Base-by-base conservation (phyloP, 306 rosid genomes). In the Castanea mollissima region DNA sequence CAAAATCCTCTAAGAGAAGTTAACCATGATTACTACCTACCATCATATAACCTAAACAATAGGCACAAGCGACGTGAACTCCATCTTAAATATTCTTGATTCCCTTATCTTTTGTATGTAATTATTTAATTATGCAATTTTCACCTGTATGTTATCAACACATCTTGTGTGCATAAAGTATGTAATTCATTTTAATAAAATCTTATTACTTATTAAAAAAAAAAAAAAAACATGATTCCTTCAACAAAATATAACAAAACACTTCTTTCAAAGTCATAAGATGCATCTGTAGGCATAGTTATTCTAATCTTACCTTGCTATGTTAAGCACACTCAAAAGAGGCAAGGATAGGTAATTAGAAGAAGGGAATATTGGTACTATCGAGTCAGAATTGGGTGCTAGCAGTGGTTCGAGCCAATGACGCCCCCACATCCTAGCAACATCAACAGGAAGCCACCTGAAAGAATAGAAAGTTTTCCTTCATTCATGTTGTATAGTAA, bases 351-450 rank as follows among this genome's bases (percentile, higher is more conserved):
- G 87, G 85, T 88, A 92, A 74, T 87, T 93, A 60, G 98, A 90
- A 62, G 84, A 44, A 76, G 94, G 89, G 69, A 96, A 93, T 5
- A 83, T 34, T 0, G 97, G 88, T 84, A 91, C 68, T 71, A 59
- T 46, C 6, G 86, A 83, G 72, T 89, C 91, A 20, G 98, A 91
- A 88, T 85, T 91, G 54, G 98, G 94, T 70, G 89, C 74, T 76
- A 93, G 80, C 70, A 91, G 41, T 11, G 96, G 92, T 82, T 96
- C 99, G 68, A 96, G 99, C 98, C 98, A 90, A 83, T 87, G 94
- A 58, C 96, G 97, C 46, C 97, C 97, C 98, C 99, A 96, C 97
- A 91, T 93, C 88, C 90, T 89, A 71, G 99, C 99, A 83, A 96
- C 91, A 71, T 93, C 99, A 78, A 89, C 83, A 67, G 99, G 97